Evolutionary conservation across 2,329 filamentous ascomycete species (phyloP), one percentile per base, ranked within the genome.

Genomic region (Madurella mycetomatis): DNA sequence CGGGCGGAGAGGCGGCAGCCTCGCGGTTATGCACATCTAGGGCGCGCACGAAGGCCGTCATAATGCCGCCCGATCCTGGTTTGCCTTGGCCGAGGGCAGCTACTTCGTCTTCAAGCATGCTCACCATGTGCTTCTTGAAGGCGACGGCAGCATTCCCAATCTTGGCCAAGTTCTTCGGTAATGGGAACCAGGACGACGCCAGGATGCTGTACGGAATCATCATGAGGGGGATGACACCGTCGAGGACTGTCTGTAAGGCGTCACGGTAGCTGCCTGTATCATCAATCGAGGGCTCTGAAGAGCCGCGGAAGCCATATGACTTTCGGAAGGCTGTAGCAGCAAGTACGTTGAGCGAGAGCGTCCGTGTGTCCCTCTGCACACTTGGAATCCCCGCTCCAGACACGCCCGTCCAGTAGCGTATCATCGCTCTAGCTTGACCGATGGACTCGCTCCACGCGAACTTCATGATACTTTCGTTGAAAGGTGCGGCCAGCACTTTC

Each of bases 391-490:
- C 60, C 0, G 41, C 49, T 17, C 4, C 8, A 12, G 45, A n/a
- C 16, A 41, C 19, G 4, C 37, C 2, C 19, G 30, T 39, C 65
- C 65, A 66, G 4, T 40, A 62, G 1, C 46, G 47, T 9, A 62
- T 19, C 62, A 66, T 66, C 1, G 54, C 60, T n/a, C 45, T 57
- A 4, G 65, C 55, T 54, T 66, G 64, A 3, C 57, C 56, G 0
- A 66, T 39, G 1, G 61, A 58, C 34, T 68, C 65, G 1, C 55
- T 56, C 66, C 66, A 69, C 11, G 68, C 66, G n/a, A 58, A 63
- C 5, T 55, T 54, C 60, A 64, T 68, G 9, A 62, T 61, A 5
- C 48, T 56, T 54, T 68, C 65, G 41, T 66, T 69, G 49, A 68
- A 67, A 0, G 65, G 65, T 2, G 64, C 47, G 0, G 65, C 66